These are phyloP conservation scores for Lichtheimia ramosa DNA, from an alignment of 371 early-diverging fungal genomes.

Conservation along the genomic window DNA sequence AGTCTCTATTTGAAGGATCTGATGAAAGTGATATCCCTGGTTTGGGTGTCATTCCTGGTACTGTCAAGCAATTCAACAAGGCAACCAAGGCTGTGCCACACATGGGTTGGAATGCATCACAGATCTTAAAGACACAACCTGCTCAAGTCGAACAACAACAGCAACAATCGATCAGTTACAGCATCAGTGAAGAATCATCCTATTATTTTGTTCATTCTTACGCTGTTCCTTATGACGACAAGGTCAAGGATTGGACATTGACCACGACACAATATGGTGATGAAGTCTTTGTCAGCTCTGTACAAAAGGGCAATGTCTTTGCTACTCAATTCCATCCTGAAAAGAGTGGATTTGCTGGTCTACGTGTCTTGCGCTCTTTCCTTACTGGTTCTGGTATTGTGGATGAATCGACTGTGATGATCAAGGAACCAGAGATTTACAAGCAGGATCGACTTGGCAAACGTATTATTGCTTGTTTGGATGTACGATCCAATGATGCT, in stretches of 20 bases:
- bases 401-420: conserved; percentile 23
- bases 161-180: conserved; percentile 32
- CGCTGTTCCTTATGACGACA: conserved; percentile 68
- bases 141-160: conserved; percentile 10
- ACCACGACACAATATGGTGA: conserved; percentile 86
- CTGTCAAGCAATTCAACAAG: conserved; percentile 67
- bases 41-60: conserved; percentile 82
- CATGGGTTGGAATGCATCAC: conserved; percentile 95
- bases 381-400: conserved; percentile 56
- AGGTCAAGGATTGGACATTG: conserved; percentile 63
- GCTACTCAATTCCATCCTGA: conserved; percentile 98
- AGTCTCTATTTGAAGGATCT: conserved; percentile 89
- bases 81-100: conserved; percentile 89
- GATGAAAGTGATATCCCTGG: conserved; percentile 86
- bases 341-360: conserved; percentile 91
- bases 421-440: conserved; percentile 20
- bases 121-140: conserved; percentile 34
- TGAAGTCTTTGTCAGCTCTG: conserved; percentile 82
- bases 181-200: conserved; percentile 49
- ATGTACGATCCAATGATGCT: conserved; percentile 93
- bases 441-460: conserved; percentile 70
- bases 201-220: conserved; percentile 98
- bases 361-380: conserved; percentile 81
- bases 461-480: conserved; percentile 96
- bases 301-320: conserved; percentile 85